Base-by-base conservation (phyloP, 2,329 filamentous ascomycete genomes). In the Orbilia quercus region DNA sequence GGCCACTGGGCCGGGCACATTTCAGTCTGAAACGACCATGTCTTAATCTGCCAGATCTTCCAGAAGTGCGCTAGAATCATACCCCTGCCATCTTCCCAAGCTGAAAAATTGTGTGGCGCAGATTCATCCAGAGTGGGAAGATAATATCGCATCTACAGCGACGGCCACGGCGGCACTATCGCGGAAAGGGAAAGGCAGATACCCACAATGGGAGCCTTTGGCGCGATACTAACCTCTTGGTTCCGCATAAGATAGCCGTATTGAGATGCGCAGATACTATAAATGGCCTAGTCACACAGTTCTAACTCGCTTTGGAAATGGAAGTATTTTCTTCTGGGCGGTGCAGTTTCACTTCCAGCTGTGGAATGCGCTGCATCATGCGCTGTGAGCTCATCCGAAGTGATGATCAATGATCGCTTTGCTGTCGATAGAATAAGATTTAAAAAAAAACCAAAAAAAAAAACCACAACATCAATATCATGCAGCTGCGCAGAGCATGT, bases 1-100 rank as follows among this genome's bases (percentile, higher is more conserved):
- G 34, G 42, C 51, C 54, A 53, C 53, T 63, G 67, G 42, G 53
- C 67, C 67, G 67, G 66, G 59, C 58, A 72, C 45, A 63, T 72
- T 62, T 72, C 48, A 53, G 28, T 63, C 51, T 72, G 67, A 72
- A 72, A 72, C 67, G 36, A 28, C 34, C 28, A 59, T 72, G 67
- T 72, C 67, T 72, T 44, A 59, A 59, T 54, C 50, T 72, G 28
- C 59, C 67, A 64, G 59, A 72, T 59, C 54, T 72, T 65, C 67
- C 67, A 64, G 59, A 72, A 72, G 48, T 50, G 20, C 67, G 63
- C 63, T 67, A 67, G 63, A 67, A 67, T 44, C n/a, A 16, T 11
- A 50, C 36, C 59, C 63, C 63, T 59, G 63, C 51, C 44, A 44
- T 25, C 36, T 36, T 55, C 50, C 28, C 16, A 20, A 16, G 25